phyloP scores from a whole-genome alignment of 176 grass and related monocot genomes.

The Phoenix roebelenii region DNA sequence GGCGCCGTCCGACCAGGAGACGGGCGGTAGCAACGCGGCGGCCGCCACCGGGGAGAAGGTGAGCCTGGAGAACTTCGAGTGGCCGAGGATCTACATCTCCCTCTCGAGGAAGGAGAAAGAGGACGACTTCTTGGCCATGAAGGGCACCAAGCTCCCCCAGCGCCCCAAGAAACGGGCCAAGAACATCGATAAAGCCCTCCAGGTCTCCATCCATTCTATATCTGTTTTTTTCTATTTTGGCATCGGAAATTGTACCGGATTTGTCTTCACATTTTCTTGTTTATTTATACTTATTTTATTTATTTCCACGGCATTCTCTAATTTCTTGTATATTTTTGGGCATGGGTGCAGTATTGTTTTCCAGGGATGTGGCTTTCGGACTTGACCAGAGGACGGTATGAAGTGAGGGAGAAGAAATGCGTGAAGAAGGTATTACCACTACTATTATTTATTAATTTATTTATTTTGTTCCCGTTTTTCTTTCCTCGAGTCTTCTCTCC shows the following conservation, averaged over 20 bases:
- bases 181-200: conserved; percentile 70
- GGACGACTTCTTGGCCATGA: conserved; percentile 85
- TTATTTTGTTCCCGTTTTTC: too few species aligned
- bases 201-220: conserved; percentile 20
- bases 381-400: conserved; percentile 53
- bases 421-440: conserved; percentile 55
- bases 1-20: not conserved
- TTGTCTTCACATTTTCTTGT: too few species aligned
- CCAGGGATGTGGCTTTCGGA: conserved; percentile 73
- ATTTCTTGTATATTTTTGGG: not conserved
- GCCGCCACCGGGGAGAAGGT: not conserved
- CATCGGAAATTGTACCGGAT: too few species aligned
- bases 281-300: too few species aligned
- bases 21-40: not conserved
- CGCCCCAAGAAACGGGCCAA: conserved; percentile 95
- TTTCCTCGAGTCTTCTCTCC: too few species aligned
- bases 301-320: too few species aligned
- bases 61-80: conserved; percentile 18
- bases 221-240: too few species aligned
- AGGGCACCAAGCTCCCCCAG: conserved; percentile 91
- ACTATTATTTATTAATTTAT: too few species aligned
- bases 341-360: conserved; percentile 34
- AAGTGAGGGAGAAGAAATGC: conserved; percentile 83
- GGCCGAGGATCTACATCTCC: conserved; percentile 63
- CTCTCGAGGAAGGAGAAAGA: conserved; percentile 94